phyloP scores from a whole-genome alignment of 176 grass and related monocot species.

The Zea mays region DNA sequence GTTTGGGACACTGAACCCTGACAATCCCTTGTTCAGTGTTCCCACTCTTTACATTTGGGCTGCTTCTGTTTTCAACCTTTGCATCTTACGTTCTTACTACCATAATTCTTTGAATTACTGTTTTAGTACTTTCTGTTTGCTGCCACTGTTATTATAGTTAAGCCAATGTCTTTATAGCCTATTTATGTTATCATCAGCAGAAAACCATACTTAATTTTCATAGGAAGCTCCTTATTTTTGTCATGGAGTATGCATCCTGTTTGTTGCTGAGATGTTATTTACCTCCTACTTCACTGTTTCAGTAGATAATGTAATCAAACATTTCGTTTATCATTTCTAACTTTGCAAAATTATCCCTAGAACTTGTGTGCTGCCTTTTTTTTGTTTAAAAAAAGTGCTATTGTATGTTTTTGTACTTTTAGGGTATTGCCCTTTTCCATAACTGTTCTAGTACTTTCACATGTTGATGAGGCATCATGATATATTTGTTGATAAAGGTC shows the following conservation, averaged over 20 bases:
- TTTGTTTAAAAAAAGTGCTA: neutral
- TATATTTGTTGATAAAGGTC: constrained; percentile 6
- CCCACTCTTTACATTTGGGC: neutral
- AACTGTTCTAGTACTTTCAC: neutral
- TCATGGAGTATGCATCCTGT: neutral
- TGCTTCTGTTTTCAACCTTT: neutral
- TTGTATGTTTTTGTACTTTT: constrained; percentile 4
- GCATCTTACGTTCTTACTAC: neutral
- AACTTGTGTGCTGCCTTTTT: neutral
- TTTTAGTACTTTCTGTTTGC: neutral
- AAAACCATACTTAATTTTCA: constrained; percentile 8
- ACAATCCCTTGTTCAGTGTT: neutral
- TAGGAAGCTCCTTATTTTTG: neutral
- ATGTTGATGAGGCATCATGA: constrained; percentile 20
- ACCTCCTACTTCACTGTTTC: neutral
- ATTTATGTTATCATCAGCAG: neutral
- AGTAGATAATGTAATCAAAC: constrained; percentile 4
- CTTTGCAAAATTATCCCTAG: neutral
- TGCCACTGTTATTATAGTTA: neutral
- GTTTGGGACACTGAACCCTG: neutral
- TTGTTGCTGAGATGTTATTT: constrained; percentile 5
- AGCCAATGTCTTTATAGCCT: neutral
- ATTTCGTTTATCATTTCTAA: constrained; percentile 13
- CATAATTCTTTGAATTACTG: neutral
- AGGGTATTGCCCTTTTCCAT: neutral